These are phyloP conservation scores for Meyerozyma elateridarum DNA, from an alignment of 1,139 yeast species.

Conservation along the genomic window DNA sequence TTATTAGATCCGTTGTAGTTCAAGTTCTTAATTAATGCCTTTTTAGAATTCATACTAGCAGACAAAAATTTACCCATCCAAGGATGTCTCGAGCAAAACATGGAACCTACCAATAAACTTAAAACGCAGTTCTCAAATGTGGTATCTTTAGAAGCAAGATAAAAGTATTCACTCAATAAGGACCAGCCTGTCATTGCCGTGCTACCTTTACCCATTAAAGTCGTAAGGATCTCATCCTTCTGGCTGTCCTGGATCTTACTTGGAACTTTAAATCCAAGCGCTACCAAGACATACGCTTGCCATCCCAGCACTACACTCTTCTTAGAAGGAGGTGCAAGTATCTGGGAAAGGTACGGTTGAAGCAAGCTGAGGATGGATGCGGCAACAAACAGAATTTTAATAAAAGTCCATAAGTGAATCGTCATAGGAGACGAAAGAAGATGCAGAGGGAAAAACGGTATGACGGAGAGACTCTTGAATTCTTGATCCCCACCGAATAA, in stretches of 20 bases:
- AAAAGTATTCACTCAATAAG: conserved; percentile 25
- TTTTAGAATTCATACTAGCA: conserved; percentile 24
- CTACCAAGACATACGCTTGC: conserved; percentile 23
- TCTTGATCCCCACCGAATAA: conserved; percentile 25
- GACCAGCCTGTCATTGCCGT: conserved; percentile 11
- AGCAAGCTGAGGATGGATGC: conserved; percentile 23
- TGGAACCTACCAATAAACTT: conserved; percentile 26
- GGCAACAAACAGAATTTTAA: conserved; percentile 23
- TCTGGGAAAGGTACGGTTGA: conserved; percentile 18
- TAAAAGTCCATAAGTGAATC: conserved; percentile 24
- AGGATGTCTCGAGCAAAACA: conserved; percentile 22
- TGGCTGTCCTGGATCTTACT: conserved; percentile 15
- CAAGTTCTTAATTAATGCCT: conserved; percentile 27
- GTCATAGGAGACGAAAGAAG: conserved; percentile 21
- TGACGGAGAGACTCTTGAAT: conserved; percentile 3
- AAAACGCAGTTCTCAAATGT: conserved; percentile 37
- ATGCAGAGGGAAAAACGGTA: conserved; percentile 4
- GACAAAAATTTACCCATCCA: conserved; percentile 18
- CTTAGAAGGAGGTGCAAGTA: neutral
- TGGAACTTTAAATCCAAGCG: conserved; percentile 30
- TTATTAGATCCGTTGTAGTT: conserved; percentile 26
- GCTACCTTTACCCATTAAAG: conserved; percentile 24
- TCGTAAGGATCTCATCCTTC: conserved; percentile 17
- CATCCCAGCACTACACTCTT: conserved; percentile 4
- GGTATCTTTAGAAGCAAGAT: conserved; percentile 27